Evolutionary conservation across 306 rosid genomes (phyloP), one percentile per base, ranked within the genome.

Genomic region (Rosa lucieae): DNA sequence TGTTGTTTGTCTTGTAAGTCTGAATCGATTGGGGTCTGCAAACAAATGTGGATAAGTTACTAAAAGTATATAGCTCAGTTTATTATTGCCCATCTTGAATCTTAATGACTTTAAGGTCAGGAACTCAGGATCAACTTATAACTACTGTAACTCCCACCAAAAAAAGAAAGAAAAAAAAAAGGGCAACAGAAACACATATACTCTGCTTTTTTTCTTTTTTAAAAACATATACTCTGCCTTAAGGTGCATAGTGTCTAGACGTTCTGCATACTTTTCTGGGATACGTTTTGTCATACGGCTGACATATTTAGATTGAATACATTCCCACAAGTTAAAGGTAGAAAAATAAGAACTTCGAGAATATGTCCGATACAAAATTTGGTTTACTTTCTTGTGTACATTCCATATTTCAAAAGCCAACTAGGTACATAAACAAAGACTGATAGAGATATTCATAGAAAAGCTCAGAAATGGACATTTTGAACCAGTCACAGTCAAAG

Each of bases 1-100:
- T 55, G 88, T 78, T 78, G 88, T 85, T 78, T 85, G 85, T 59
- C 81, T 82, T 5, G 88, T 40, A 74, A 78, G 56, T 66, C 88
- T 75, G 77, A 85, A 85, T 39, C 88, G 78, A 76, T 81, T 78
- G 29, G 85, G 88, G 61, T 85, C 88, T 85, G 83, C 79, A 42
- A 59, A 59, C 1, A 18, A 59, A 12, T 59, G 20, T 13, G 17
- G 66, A 17, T 59, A 21, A 74, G 15, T 39, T 8, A 67, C 23
- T n/a, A 9, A 0, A 20, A 20, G 67, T 62, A 9, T 59, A 37
- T 46, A 70, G 18, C 56, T 21, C 74, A 11, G n/a, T 20, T 43
- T 35, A 5, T 62, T 75, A 23, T 74, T 40, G 10, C 55, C 43
- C 43, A 10, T 58, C 20, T 74, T 74, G 12, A 37, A 66, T 67